These are phyloP conservation scores for Eutrema salsugineum DNA, from an alignment of 441 rosid genomes.

Conservation along the genomic window DNA sequence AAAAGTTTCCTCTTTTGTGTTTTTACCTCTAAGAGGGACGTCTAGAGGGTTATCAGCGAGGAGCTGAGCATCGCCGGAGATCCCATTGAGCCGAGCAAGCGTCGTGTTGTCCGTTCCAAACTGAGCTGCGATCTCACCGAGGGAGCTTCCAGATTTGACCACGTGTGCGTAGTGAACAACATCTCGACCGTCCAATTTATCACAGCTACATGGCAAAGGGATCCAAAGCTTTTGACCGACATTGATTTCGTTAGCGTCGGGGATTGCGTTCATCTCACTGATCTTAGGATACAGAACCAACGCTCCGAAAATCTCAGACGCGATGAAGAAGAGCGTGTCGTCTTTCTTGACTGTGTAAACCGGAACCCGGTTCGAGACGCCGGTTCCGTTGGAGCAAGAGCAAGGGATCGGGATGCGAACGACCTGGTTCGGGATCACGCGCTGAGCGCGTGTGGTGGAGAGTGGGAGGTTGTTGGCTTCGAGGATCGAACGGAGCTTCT, in stretches of 20 bases:
- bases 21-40: constrained; percentile 74
- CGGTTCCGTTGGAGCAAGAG: constrained; percentile 60
- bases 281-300: constrained; percentile 36
- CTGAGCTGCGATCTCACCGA: constrained; percentile 47
- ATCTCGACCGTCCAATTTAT: constrained; percentile 39
- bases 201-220: constrained; percentile 93
- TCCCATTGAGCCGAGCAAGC: constrained; percentile 45
- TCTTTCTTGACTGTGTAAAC: constrained; percentile 43
- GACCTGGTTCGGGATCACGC: constrained; percentile 28
- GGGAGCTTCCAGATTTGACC: constrained; percentile 44
- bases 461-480: constrained; percentile 61
- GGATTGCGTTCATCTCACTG: constrained; percentile 33
- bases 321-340: constrained; percentile 49
- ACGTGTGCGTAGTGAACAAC: constrained; percentile 77
- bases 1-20: neutral
- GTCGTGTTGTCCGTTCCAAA: constrained; percentile 42
- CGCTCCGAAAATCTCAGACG: constrained; percentile 42
- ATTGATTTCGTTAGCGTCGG: constrained; percentile 15
- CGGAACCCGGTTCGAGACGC: constrained; percentile 48
- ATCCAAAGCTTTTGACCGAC: constrained; percentile 49
- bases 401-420: constrained; percentile 65
- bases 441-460: constrained; percentile 29
- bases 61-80: constrained; percentile 34
- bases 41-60: constrained; percentile 56
- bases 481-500: constrained; percentile 48